These are phyloP conservation scores for Kernera saxatilis DNA, from an alignment of 345 rosid genomes.

Conservation along the genomic window DNA sequence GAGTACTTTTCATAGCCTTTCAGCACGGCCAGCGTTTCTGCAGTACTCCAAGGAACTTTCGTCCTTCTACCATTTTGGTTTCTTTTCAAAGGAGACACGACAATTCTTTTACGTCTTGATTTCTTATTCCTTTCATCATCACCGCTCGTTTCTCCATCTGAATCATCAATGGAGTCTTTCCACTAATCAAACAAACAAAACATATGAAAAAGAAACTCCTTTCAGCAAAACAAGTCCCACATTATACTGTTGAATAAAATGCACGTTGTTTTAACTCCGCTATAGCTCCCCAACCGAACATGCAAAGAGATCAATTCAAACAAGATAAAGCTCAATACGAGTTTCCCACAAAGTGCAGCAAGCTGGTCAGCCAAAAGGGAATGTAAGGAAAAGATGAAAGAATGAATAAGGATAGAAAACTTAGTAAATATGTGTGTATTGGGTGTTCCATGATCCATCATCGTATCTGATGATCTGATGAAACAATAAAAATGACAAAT, in stretches of 20 bases:
- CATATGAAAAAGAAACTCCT: neutral
- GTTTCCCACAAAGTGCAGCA: neutral
- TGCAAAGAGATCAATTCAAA: neutral
- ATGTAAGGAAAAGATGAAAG: neutral
- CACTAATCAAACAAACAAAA: constrained; percentile 27
- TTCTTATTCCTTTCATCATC: constrained; percentile 4
- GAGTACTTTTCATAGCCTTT: constrained; percentile 30
- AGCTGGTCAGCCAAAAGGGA: neutral
- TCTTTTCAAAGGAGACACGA: constrained; percentile 9
- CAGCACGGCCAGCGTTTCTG: constrained; percentile 28
- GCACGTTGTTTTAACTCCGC: neutral
- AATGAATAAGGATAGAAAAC: neutral
- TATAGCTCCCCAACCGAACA: neutral
- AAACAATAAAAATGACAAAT: neutral
- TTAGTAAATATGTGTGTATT: neutral
- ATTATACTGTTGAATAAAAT: neutral
- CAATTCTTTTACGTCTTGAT: constrained; percentile 4
- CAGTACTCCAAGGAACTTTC: constrained; percentile 25
- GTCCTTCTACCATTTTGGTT: constrained; percentile 15
- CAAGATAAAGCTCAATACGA: neutral
- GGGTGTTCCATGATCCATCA: neutral
- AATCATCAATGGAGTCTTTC: constrained; percentile 31
- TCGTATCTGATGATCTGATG: neutral
- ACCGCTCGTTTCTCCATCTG: constrained; percentile 6
- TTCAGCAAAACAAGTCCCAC: neutral